Base-by-base conservation (phyloP, 1,284 basidiomycete genomes). In the Vanrija humicola region DNA sequence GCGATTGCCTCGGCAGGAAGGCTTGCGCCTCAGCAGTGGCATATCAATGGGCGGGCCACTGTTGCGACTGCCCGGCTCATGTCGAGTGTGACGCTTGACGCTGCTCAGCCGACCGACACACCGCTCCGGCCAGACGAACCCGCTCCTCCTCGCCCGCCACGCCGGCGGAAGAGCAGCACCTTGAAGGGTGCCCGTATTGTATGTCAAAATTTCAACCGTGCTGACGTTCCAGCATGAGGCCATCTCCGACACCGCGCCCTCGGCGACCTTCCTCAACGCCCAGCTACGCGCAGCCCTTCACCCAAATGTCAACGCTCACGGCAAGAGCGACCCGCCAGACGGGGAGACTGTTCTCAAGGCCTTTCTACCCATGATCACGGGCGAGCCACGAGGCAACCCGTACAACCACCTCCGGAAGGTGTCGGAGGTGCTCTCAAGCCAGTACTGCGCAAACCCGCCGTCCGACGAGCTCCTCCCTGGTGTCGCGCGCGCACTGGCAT, bases 261-360 rank as follows among this genome's bases (percentile, higher is more conserved):
- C 52, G 25, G 21, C 46, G 7, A 23, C 58, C 15, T 39, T 54
- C 19, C 45, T 58, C 19, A 55, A 52, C 8, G 56, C 56, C 5
- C 53, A 47, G 1, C 51, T 61, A 4, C 34, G 50, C 9, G 38
- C 52, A 14, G 59, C 59, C 4, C 50, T 61, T 18, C 26, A 50
- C 44, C 51, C 51, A 9, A 18, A 38, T 19, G n/a, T 43, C 25
- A 25, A 43, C 19, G 40, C 19, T 19, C 14, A 38, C 29, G 5
- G 49, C 16, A 14, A 10, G 3, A 2, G 9, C 26, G 38, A 23
- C 6, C 26, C 55, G 7, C 46, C 56, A 10, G 15, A 29, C 29
- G 58, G 52, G 1, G 52, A 52, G 3, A 34, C 50, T 6, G 39
- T 38, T 1, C 39, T 53, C 15, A 43, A 40, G n/a, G 19, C n/a